These are phyloP conservation scores for Plasmopara halstedii DNA, from an alignment of 352 stramenopile species.

Conservation along the genomic window DNA sequence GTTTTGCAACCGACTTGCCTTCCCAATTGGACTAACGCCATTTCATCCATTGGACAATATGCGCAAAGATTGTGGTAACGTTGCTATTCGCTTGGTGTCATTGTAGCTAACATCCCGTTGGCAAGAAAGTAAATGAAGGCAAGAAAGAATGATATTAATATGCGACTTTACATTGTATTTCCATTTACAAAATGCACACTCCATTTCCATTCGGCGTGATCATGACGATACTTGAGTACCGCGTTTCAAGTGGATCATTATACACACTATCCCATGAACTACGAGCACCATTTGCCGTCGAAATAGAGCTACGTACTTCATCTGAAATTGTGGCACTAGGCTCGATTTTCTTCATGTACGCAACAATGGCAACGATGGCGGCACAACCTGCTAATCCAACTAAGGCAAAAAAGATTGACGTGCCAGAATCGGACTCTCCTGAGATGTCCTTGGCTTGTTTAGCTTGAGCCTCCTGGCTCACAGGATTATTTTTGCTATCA, in stretches of 20 bases:
- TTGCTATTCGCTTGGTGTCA: slow-evolving; percentile 29
- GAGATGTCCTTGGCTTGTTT: slow-evolving; percentile 29
- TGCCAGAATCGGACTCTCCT: slow-evolving; percentile 2
- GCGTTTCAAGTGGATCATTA: slow-evolving; percentile 65
- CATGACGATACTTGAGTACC: slow-evolving; percentile 84
- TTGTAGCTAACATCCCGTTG: neutral
- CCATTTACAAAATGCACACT: slow-evolving; percentile 57
- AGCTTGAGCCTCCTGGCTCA: slow-evolving; percentile 39
- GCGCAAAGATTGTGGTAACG: slow-evolving; percentile 37
- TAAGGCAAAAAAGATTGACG: slow-evolving; percentile 10
- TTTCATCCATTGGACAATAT: slow-evolving; percentile 41
- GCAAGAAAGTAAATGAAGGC: no score
- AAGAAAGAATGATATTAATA: no score
- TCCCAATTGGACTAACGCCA: slow-evolving; percentile 44
- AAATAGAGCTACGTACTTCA: slow-evolving; percentile 28
- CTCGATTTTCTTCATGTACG: slow-evolving; percentile 41
- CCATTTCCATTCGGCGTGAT: slow-evolving; percentile 76
- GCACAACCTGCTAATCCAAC: slow-evolving; percentile 27
- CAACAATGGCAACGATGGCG: slow-evolving; percentile 43
- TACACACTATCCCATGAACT: slow-evolving; percentile 57
- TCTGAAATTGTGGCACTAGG: slow-evolving; percentile 11
- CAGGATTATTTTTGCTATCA: slow-evolving; percentile 18
- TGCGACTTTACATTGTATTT: neutral
- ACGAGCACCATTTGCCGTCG: slow-evolving; percentile 30
- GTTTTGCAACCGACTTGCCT: slow-evolving; percentile 56